Base-by-base conservation (phyloP, 2,329 filamentous ascomycete genomes). In the Trichoderma arundinaceum region DNA sequence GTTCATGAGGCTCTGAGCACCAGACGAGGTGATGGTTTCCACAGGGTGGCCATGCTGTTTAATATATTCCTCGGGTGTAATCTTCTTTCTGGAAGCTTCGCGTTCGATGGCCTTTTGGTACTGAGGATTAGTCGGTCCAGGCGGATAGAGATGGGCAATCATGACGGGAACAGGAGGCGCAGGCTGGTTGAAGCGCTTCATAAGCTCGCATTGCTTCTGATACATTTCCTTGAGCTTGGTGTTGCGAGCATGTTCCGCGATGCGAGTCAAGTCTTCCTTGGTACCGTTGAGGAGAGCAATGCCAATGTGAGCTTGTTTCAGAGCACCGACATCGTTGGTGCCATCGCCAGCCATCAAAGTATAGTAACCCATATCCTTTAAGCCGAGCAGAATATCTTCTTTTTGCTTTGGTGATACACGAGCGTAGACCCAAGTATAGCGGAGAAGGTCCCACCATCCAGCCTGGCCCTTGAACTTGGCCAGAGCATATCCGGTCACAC, bases 181-280 rank as follows among this genome's bases (percentile, higher is more conserved):
- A 13, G 94, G 92, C 78, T 97, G 94, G 77, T 96, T 97, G 85
- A 98, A 99, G 69, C 94, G 88, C 75, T 90, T 87, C 92, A 99
- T 97, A 77, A 99, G 85, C 53, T 89, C 83, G 65, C 91, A 86
- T 77, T 99, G 95, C 83, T 99, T 98, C 81, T 98, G 92, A 77
- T 99, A 99, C 69, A 99, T 87, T 70, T 97, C 94, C 84, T 97
- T 98, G 92, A 99, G 96, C 84, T 93, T 96, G 46, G 90, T 96
- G 77, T 93, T 96, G 72, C 95, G 90, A 74, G 91, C 90, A 78
- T 99, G 94, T 75, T 98, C 95, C 32, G 91, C 90, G 72, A 99
- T 99, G 76, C 90, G 93, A 65, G 89, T 90, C 62, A 99, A 85
- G 76, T 98, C 95, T 22, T 98, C 92, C 70, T 89, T 90, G 1